Evolutionary conservation across 164 flowering plant genomes (phyloP), one percentile per base, ranked within the genome.

Genomic region (Hamamelis virginiana): DNA sequence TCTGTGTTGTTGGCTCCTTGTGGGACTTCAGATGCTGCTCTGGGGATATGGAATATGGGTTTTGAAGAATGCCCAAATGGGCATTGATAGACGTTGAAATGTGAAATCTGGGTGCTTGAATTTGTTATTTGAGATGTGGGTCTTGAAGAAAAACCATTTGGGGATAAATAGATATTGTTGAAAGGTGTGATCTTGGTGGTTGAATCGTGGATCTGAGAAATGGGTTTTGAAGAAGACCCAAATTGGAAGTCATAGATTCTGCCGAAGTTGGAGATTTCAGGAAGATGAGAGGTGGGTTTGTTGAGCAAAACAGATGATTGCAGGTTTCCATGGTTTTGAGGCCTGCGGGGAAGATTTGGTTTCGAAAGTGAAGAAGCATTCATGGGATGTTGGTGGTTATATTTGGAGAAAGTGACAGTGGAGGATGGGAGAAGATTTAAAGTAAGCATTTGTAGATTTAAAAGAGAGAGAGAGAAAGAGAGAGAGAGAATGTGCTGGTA

Each of bases 11-110:
- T 80, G 13, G 64, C 76, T 23, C 80, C 87, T 21, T 79, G 75
- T 21, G 82, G 80, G 16, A 67, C 53, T 55, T 69, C 84, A 18
- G 88, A 77, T 13, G 83, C 79, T 23, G 91, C 77, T 72, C 21
- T 72, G 62, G 69, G 48, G 51, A 81, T 58, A 1, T 19, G 73
- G 22, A 70, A 62, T 44, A 65, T 64, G 69, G 72, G 61, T 62
- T 75, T 81, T 59, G 75, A 28, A 59, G 69, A 68, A 48, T 74
- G 67, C 71, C 75, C 73, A 65, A 53, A 61, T 55, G 73, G 76
- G 71, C 1, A 0, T 23, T 14, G 55, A n/a, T 27, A 25, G 16
- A 59, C 22, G 57, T 62, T 56, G 12, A 73, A 75, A 65, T 48
- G 33, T 12, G 28, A 41, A 23, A 66, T 22, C 58, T 72, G 68